Conservation (phyloP, 108 stramenopile species). For the Aurantiochytrium sp. region DNA sequence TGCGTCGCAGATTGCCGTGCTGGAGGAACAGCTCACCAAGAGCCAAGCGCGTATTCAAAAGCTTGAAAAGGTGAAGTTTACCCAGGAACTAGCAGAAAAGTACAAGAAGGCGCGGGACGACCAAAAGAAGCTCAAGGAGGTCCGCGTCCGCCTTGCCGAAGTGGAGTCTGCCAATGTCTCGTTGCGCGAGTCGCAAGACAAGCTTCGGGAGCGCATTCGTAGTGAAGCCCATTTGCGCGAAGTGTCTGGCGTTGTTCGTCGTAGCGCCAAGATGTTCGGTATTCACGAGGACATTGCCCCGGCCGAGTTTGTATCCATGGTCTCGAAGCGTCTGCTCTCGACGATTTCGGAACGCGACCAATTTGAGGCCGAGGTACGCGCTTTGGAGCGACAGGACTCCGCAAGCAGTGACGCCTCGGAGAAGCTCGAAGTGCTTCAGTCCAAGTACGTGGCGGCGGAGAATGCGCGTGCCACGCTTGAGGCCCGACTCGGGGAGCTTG, state of each 20-base stretch:
- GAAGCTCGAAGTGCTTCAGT: background rate
- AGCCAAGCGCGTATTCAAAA: background rate
- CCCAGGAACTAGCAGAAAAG: background rate
- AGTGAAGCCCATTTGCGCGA: too few species aligned
- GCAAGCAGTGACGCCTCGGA: background rate
- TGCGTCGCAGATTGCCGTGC: background rate
- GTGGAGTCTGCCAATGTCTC: background rate
- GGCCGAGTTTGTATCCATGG: background rate
- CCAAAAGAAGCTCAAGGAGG: background rate
- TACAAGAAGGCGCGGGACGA: background rate
- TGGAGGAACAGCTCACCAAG: background rate
- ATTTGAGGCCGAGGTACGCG: background rate
- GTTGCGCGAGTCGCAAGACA: background rate
- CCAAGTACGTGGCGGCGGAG: background rate
- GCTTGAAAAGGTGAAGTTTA: background rate
- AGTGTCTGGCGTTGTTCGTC: background rate
- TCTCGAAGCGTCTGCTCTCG: background rate
- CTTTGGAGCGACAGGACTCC: background rate
- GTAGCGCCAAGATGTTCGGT: background rate
- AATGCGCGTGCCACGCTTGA: background rate
- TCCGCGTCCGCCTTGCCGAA: background rate
- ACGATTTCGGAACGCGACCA: background rate
- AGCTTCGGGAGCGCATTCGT: background rate
- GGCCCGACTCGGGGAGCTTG: background rate
- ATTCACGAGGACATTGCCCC: background rate